Base-by-base conservation (phyloP, 2,329 filamentous ascomycete genomes). In the Colletotrichum incanum region DNA sequence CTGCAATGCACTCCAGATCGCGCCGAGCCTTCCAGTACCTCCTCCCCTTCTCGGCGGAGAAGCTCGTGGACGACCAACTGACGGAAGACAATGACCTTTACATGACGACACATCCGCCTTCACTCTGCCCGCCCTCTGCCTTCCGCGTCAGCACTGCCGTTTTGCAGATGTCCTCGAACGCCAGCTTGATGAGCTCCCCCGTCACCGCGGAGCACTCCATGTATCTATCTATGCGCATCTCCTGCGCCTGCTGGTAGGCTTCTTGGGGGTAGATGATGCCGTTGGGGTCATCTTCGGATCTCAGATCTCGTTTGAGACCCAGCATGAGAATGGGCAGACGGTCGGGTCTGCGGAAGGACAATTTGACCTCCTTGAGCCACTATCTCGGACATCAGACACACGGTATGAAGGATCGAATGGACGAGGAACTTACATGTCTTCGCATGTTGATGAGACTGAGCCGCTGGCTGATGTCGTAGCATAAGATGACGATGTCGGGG, bases 131-230 rank as follows among this genome's bases (percentile, higher is more conserved):
- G 1, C 86, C 86, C 9, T 78, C 78, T 12, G 79, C 80, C 26
- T 84, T 85, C 16, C 80, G 83, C 37, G 86, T 87, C 75, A 84
- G 80, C 65, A 86, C 82, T 2, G 88, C 90, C 37, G 88, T 90
- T 59, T 80, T 84, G 79, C 88, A 91, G 26, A 92, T 86, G 77
- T 92, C 90, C 77, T 91, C 88, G 76, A 91, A 90, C 6, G 86
- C 87, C 76, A 88, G 81, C 75, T 84, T 82, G 55, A 91, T 77
- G 65, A 92, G 83, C 80, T 91, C 89, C 20, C 90, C 90, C 4
- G 88, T 90, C 59, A 87, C 81, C 8, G 90, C 89, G 1, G 89
- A 91, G 80, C 90, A 92, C 76, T 92, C 90, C 78, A 91, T 86
- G 76, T 92, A 92, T 74, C 87, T 88, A 79, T 92, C 90, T 58